A percentile compares a stretch with the other conserved stretches of the same genome.
Conservation (phyloP, 2,329 filamentous ascomycete species). For the Paecilomyces dactylethromorphus region DNA sequence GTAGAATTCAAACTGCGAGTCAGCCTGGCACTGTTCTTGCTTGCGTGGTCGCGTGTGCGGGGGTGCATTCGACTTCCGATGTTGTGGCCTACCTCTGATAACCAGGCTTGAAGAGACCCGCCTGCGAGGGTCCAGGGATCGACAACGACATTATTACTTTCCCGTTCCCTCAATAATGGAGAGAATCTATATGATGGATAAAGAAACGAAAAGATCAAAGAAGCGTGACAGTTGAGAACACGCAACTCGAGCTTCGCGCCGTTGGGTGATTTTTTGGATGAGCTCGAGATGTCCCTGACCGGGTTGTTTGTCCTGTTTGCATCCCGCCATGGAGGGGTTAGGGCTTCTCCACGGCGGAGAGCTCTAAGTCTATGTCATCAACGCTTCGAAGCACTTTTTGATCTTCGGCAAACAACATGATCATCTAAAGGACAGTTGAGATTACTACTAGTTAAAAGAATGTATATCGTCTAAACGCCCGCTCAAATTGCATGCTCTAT, state of each 20-base stretch:
- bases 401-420: background rate
- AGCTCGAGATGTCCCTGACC: constrained; percentile 21
- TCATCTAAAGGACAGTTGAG: background rate
- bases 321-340: constrained; percentile 14
- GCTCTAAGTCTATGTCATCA: background rate
- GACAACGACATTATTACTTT: constrained; percentile 75
- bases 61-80: constrained; percentile 1
- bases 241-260: constrained; percentile 16
- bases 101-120: constrained; percentile 88
- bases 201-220: constrained; percentile 5
- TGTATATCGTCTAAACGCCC: background rate
- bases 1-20: constrained; percentile 12
- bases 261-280: constrained; percentile 31
- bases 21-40: background rate
- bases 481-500: background rate
- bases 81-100: constrained; percentile 74
- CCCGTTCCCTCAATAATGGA: constrained; percentile 12
- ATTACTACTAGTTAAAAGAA: background rate
- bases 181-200: constrained; percentile 7
- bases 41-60: background rate
- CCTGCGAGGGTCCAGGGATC: constrained; percentile 89
- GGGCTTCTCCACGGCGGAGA: constrained; percentile 7
- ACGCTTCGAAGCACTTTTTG: background rate
- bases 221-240: constrained; percentile 1
- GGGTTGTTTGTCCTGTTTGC: constrained; percentile 34